phyloP scores from a whole-genome alignment of 75 land plant genomes.

The Pseudotsuga menziesii region DNA sequence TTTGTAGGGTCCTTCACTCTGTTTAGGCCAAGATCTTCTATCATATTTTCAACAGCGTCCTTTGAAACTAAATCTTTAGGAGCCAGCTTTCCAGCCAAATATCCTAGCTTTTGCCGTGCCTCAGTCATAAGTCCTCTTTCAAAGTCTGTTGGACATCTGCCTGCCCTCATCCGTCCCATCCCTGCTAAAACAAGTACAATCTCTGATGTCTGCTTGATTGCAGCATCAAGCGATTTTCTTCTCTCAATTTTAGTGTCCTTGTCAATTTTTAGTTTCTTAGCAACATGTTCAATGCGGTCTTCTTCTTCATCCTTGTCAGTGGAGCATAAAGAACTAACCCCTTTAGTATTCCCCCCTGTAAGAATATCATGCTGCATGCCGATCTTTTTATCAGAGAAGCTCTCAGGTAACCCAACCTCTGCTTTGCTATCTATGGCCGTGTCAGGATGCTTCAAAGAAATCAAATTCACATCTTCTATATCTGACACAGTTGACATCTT shows the following conservation, averaged over 20 bases:
- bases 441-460: too few relatives aligned
- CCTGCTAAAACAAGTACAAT: constrained; percentile 72
- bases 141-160: constrained; percentile 39
- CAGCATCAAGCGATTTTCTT: constrained; percentile 6
- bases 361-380: too few relatives aligned
- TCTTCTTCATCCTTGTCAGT: not conserved
- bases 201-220: constrained; percentile 68
- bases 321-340: too few relatives aligned
- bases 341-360: too few relatives aligned
- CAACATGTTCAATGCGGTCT: not conserved
- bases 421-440: too few relatives aligned
- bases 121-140: constrained; percentile 57
- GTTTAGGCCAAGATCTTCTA: constrained; percentile 57
- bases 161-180: constrained; percentile 59
- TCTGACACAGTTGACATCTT: too few relatives aligned
- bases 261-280: not conserved
- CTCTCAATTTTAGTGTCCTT: too few relatives aligned
- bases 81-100: constrained; percentile 24
- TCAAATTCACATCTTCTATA: too few relatives aligned
- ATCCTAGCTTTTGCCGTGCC: constrained; percentile 49
- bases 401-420: too few relatives aligned
- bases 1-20: constrained; percentile 16
- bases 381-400: too few relatives aligned
- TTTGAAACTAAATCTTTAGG: constrained; percentile 61
- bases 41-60: constrained; percentile 43